Conservation (phyloP, 2,329 filamentous ascomycete species). For the Penicillium psychrosexuale region DNA sequence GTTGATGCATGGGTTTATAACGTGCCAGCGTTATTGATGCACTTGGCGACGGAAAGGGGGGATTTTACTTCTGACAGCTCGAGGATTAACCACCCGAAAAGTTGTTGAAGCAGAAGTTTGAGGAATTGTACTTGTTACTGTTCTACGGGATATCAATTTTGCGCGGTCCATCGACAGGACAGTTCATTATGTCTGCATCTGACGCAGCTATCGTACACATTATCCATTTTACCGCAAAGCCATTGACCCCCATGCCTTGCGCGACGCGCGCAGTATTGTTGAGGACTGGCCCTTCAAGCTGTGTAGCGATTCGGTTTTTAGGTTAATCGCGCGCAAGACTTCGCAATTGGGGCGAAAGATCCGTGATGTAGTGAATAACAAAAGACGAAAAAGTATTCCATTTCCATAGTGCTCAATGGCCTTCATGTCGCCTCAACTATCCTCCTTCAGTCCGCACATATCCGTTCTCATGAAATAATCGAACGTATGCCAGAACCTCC, state of each 20-base stretch:
- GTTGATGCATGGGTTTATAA: background rate
- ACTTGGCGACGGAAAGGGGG: background rate
- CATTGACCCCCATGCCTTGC: background rate
- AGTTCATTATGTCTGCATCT: slow-evolving; percentile 15
- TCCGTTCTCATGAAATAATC: slow-evolving; percentile 58
- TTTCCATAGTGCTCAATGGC: background rate
- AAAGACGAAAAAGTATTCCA: background rate
- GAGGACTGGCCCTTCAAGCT: background rate
- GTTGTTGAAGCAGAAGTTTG: background rate
- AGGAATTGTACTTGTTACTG: background rate
- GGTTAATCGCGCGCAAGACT: background rate
- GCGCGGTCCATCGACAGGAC: background rate
- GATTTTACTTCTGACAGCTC: background rate
- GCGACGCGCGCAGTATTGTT: background rate
- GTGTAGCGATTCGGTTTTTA: background rate
- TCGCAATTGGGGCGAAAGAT: background rate
- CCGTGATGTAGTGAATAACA: background rate
- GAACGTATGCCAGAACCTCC: slow-evolving; percentile 58
- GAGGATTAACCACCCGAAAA: background rate
- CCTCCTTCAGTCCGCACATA: slow-evolving; percentile 58
- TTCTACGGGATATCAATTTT: background rate
- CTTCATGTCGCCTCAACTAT: slow-evolving; percentile 33
- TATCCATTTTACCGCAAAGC: background rate
- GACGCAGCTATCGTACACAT: slow-evolving; percentile 18
- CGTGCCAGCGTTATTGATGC: background rate